Evolutionary conservation across 805 yeast genomes (phyloP).

Genomic region (Spathaspora hagerdaliae): DNA sequence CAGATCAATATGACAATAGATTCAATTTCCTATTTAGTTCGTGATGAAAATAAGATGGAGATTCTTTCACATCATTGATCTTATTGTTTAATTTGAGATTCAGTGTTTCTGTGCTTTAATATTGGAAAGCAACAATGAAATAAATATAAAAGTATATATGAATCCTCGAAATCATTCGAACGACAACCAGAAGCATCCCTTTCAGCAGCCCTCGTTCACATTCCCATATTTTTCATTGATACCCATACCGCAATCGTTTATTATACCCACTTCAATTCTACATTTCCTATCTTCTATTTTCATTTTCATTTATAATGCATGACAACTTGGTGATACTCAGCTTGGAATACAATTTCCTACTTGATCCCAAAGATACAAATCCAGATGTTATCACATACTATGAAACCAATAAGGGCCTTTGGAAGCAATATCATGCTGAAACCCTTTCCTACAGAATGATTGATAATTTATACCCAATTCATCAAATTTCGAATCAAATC

Average conservation of each 20-base stretch:
- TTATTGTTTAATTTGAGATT: too few species aligned
- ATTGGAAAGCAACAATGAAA: too few species aligned
- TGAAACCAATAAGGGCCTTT: constrained; percentile 30
- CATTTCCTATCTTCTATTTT: neutral
- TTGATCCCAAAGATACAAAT: constrained; percentile 7
- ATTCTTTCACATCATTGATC: too few species aligned
- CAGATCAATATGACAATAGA: too few species aligned
- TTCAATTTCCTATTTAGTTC: too few species aligned
- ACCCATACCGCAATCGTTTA: neutral
- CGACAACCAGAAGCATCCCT: too few species aligned
- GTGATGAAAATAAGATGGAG: too few species aligned
- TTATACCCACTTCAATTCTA: neutral
- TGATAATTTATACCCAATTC: constrained; percentile 22
- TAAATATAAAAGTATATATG: too few species aligned
- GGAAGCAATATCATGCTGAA: constrained; percentile 18
- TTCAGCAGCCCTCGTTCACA: too few species aligned
- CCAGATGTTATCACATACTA: constrained; percentile 4
- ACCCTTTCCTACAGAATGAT: constrained; percentile 13
- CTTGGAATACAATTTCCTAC: constrained; percentile 8
- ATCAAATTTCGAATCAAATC: constrained; percentile 11
- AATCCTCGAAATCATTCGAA: too few species aligned
- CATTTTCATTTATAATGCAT: neutral
- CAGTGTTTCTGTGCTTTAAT: too few species aligned
- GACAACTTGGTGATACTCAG: constrained; percentile 3
- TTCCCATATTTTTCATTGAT: neutral